A percentile compares a stretch with the other conserved stretches of the same genome.
These are phyloP conservation scores for Coprinopsis cinerea DNA, from an alignment of 768 basidiomycete species.

Conservation along the genomic window DNA sequence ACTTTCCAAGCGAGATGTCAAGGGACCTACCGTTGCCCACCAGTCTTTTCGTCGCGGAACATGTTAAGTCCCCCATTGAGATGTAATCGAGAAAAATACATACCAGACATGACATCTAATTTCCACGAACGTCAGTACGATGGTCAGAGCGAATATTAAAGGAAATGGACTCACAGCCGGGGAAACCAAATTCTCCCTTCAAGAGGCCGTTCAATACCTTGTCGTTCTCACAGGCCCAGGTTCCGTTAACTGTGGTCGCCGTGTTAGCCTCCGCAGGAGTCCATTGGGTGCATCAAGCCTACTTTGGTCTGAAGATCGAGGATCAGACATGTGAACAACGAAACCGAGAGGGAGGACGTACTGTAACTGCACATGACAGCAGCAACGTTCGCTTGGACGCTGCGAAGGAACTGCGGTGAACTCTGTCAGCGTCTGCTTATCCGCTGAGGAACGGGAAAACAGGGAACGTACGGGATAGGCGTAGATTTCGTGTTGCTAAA, in stretches of 20 bases:
- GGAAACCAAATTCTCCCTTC: constrained; percentile 63
- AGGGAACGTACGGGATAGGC: constrained; percentile 36
- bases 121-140: not conserved
- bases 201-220: constrained; percentile 54
- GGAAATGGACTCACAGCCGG: constrained; percentile 41
- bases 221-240: constrained; percentile 60
- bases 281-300: no score
- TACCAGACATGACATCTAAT: constrained; percentile 43
- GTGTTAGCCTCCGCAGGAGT: not conserved
- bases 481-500: constrained; percentile 52
- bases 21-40: constrained; percentile 46
- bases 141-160: not conserved
- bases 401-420: constrained; percentile 39
- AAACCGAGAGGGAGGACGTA: constrained; percentile 15
- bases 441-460: not conserved
- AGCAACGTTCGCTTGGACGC: constrained; percentile 60
- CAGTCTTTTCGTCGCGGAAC: constrained; percentile 51
- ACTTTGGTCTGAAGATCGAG: constrained; percentile 28
- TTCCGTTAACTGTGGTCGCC: constrained; percentile 38
- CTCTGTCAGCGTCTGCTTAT: not conserved
- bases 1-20: not conserved
- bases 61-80: not conserved
- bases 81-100: constrained; percentile 6
- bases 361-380: constrained; percentile 66
- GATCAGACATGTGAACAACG: not conserved